Percentiles rank a stretch among this genome's conserved stretches.
Conservation (phyloP, 164 flowering plant species). For the Brasenia schreberi region DNA sequence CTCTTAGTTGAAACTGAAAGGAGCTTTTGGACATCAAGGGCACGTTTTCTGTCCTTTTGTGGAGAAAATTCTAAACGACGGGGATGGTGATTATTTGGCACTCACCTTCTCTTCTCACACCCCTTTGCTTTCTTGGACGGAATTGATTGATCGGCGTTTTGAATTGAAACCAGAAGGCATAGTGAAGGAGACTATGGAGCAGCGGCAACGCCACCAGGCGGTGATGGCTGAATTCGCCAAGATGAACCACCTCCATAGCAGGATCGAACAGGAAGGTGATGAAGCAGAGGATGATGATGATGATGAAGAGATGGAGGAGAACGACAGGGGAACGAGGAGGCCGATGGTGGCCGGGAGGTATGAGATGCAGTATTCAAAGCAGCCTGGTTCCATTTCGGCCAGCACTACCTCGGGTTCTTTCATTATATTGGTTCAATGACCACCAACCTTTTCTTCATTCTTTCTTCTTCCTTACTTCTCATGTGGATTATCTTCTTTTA, state of each 20-base stretch:
- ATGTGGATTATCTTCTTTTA: neutral
- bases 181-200: constrained; percentile 42
- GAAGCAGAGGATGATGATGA: constrained; percentile 1
- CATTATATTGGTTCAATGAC: constrained; percentile 39
- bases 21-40: neutral
- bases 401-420: constrained; percentile 14
- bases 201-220: constrained; percentile 3
- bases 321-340: constrained; percentile 18
- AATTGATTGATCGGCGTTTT: constrained; percentile 29
- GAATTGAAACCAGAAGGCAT: constrained; percentile 73
- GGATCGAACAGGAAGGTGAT: constrained; percentile 2
- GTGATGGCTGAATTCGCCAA: constrained; percentile 5
- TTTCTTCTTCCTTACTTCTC: neutral
- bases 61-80: neutral
- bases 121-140: neutral
- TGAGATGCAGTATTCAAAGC: constrained; percentile 33
- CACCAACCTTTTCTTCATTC: neutral
- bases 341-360: constrained; percentile 25
- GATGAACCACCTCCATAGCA: constrained; percentile 3
- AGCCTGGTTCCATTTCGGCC: constrained; percentile 19
- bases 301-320: constrained; percentile 19
- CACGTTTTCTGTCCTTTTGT: neutral
- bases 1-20: neutral
- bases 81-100: neutral
- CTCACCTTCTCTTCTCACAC: neutral